Evolutionary conservation across 148 eudicot species (phyloP).

Genomic region (Vaccinium vitisidaea): DNA sequence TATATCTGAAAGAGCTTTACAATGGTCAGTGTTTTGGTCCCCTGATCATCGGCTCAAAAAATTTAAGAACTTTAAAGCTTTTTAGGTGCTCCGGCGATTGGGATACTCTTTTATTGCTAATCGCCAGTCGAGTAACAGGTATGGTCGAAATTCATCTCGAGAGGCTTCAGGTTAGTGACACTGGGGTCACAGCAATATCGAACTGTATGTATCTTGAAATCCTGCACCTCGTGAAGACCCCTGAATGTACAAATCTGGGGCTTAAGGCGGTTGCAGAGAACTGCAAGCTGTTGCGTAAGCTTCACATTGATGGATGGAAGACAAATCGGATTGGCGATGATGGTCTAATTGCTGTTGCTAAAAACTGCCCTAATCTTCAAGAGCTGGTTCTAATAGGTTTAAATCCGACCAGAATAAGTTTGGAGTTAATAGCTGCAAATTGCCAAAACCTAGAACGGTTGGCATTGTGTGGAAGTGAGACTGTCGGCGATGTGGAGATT

Average conservation of each 20-base stretch:
- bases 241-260: conserved; percentile 53
- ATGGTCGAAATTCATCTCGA: conserved; percentile 55
- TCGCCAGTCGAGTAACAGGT: conserved; percentile 21
- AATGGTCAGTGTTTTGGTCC: conserved; percentile 56
- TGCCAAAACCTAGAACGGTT: conserved; percentile 52
- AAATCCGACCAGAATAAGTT: conserved; percentile 43
- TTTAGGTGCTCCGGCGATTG: conserved; percentile 50
- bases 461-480: conserved; percentile 60
- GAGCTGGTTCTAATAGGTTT: conserved; percentile 52
- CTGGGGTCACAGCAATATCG: conserved; percentile 38
- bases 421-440: conserved; percentile 41
- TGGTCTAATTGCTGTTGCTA: conserved; percentile 46
- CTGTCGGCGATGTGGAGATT: conserved; percentile 55
- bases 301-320: conserved; percentile 68
- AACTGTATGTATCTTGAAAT: conserved; percentile 43
- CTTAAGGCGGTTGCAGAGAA: conserved; percentile 39
- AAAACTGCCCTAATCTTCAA: conserved; percentile 46
- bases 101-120: conserved; percentile 41
- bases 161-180: conserved; percentile 56
- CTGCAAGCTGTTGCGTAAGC: conserved; percentile 48
- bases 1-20: conserved; percentile 50
- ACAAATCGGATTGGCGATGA: conserved; percentile 58
- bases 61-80: conserved; percentile 40
- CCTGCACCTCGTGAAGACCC: conserved; percentile 50
- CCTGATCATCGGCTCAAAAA: conserved; percentile 40